A percentile compares a stretch with the other conserved stretches of the same genome.
These are phyloP conservation scores for Penicillium sp. DNA, from an alignment of 2,329 filamentous ascomycete genomes.

Conservation along the genomic window DNA sequence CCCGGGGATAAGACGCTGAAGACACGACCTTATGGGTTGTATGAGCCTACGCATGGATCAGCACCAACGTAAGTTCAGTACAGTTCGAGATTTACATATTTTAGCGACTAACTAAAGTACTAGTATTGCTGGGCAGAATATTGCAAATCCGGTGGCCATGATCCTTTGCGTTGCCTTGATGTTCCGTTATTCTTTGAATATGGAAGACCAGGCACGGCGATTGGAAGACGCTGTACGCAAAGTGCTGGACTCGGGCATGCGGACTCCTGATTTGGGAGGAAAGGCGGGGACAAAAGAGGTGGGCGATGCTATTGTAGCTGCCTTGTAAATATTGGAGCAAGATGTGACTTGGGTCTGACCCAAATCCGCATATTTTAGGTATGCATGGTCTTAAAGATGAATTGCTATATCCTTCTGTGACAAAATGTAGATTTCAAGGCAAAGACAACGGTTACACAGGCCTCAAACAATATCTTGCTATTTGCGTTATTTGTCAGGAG, in stretches of 20 bases:
- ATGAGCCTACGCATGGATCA: slow-evolving; percentile 82
- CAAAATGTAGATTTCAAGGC: no score
- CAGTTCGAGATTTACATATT: not conserved
- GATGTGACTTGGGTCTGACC: no score
- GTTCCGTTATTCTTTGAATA: slow-evolving; percentile 82
- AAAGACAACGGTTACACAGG: no score
- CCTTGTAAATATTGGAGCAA: slow-evolving; percentile 51
- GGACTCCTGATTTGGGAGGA: slow-evolving; percentile 80
- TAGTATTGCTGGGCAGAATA: slow-evolving; percentile 82
- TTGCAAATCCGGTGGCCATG: slow-evolving; percentile 86
- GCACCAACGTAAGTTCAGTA: slow-evolving; percentile 34
- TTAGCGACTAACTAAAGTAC: slow-evolving; percentile 1
- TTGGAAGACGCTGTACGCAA: slow-evolving; percentile 77
- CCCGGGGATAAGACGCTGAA: slow-evolving; percentile 65
- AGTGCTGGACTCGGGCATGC: slow-evolving; percentile 71
- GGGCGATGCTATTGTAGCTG: slow-evolving; percentile 72
- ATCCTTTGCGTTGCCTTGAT: slow-evolving; percentile 91
- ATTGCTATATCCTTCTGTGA: not conserved
- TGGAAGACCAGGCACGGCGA: slow-evolving; percentile 70
- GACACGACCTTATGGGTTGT: slow-evolving; percentile 79
- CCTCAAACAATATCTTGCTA: no score
- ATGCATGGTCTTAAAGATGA: not conserved
- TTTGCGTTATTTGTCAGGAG: not conserved
- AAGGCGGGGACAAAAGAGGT: slow-evolving; percentile 67
- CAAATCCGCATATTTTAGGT: not conserved